These are phyloP conservation scores for Suhomyces terraborum DNA, from an alignment of 1,139 yeast species.

Conservation along the genomic window DNA sequence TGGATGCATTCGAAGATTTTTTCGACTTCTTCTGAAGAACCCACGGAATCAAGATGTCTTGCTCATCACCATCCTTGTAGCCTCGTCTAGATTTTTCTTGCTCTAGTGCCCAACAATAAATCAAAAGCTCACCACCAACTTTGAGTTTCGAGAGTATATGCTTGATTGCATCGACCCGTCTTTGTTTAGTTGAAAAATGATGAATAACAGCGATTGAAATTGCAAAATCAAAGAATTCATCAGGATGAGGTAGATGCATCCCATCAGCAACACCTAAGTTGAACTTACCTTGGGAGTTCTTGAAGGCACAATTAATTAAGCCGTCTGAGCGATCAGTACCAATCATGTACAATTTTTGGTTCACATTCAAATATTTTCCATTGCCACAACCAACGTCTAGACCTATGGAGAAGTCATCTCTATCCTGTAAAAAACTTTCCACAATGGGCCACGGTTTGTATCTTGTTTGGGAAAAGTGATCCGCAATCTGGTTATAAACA, in stretches of 20 bases:
- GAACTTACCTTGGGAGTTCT: slow-evolving; percentile 38
- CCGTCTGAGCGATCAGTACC: slow-evolving; percentile 89
- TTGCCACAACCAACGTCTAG: slow-evolving; percentile 94
- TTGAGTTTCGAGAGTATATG: slow-evolving; percentile 65
- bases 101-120: slow-evolving; percentile 96
- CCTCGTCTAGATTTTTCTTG: slow-evolving; percentile 87
- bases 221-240: slow-evolving; percentile 75
- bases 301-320: slow-evolving; percentile 68
- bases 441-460: slow-evolving; percentile 99
- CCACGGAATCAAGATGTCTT: slow-evolving; percentile 96
- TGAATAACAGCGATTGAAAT: slow-evolving; percentile 95
- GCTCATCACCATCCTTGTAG: slow-evolving; percentile 86
- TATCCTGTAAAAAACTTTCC: slow-evolving; percentile 56
- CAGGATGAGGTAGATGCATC: slow-evolving; percentile 64
- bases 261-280: slow-evolving; percentile 74
- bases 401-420: slow-evolving; percentile 44
- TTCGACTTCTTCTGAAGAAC: slow-evolving; percentile 56
- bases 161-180: slow-evolving; percentile 73
- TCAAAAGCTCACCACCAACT: slow-evolving; percentile 65
- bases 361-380: slow-evolving; percentile 83
- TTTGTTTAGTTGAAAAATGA: slow-evolving; percentile 82
- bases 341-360: slow-evolving; percentile 63
- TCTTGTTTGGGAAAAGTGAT: slow-evolving; percentile 89
- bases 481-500: slow-evolving; percentile 88
- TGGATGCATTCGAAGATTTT: no score